Percentiles rank a stretch among this genome's conserved stretches.
phyloP scores from a whole-genome alignment of 2,329 filamentous ascomycete genomes.

The Curvularia verruculosa region DNA sequence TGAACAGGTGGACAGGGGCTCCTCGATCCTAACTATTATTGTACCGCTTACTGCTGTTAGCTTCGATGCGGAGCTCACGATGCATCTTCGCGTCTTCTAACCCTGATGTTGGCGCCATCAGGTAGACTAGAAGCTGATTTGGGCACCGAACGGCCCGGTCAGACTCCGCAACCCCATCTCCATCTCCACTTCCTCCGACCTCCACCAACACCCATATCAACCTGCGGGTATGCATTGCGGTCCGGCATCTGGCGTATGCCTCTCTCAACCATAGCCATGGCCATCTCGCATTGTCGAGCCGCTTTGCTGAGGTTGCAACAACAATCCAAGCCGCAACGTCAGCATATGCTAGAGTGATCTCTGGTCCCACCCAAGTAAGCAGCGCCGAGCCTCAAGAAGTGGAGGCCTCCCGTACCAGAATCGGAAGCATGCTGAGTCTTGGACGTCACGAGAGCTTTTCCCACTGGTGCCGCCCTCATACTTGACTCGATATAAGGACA shows the following conservation, averaged over 20 bases:
- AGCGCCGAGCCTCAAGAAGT: conserved; percentile 2
- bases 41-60: background rate
- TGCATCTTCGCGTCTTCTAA: conserved; percentile 7
- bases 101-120: background rate
- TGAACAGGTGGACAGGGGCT: background rate
- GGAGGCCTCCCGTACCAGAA: conserved; percentile 12
- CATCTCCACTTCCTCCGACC: background rate
- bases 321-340: background rate
- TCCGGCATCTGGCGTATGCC: background rate
- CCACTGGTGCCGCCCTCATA: background rate
- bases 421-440: background rate
- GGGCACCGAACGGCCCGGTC: background rate
- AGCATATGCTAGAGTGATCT: background rate
- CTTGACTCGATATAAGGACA: background rate
- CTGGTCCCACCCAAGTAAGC: background rate
- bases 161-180: conserved; percentile 1
- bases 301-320: background rate
- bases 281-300: background rate
- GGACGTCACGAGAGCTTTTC: conserved; percentile 10
- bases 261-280: background rate
- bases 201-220: background rate
- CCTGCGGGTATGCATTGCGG: background rate
- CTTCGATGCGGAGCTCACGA: background rate
- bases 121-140: background rate
- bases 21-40: too few species aligned